Base-by-base conservation (phyloP, 2,329 filamentous ascomycete genomes). In the Trichoderma harzianum region DNA sequence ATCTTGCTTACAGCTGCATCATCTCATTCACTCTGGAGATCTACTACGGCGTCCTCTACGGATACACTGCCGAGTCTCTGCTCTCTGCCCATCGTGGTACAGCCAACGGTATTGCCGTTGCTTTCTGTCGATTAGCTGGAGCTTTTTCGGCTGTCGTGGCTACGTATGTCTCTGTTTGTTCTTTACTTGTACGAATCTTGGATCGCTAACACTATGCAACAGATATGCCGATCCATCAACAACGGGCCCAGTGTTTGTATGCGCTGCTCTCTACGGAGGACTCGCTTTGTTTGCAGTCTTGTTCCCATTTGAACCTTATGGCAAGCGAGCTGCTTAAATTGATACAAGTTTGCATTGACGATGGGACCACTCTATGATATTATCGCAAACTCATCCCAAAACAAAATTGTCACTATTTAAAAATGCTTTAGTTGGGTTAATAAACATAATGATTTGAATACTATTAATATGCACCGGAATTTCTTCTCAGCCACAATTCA, bases 81-180 rank as follows among this genome's bases (percentile, higher is more conserved):
- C 86, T 86, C 0, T 85, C 84, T 32, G 86, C 86, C 5, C 87
- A 90, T 74, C 82, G 88, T 21, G 87, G 87, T 0, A 90, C 88
- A 0, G 89, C 88, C 2, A 78, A 75, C 5, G 75, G 76, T 0
- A 75, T 78, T 26, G 70, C 75, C 0, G 88, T 89, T 73, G 87
- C 86, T 0, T 87, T 87, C 72, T 92, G 92, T 76, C 84, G 90
- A 4, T 77, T 92, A 72, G 92, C 92, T 89, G 90, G 90, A 2
- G 91, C 92, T 47, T 75, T 92, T 72, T 88, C 86, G 43, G 89
- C 90, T 1, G 85, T 92, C 18, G 87, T 92, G 51, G 90, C 87
- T 0, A 89, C 87, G 5, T 84, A 84, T 36, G 60, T 1, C 34
- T 26, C 32, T n/a, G 6, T 3, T 16, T 26, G 5, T 39, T 5